A percentile compares a stretch with the other conserved stretches of the same genome.
phyloP scores from a whole-genome alignment of 2,329 filamentous ascomycete species.

The Cryphonectria parasitica region DNA sequence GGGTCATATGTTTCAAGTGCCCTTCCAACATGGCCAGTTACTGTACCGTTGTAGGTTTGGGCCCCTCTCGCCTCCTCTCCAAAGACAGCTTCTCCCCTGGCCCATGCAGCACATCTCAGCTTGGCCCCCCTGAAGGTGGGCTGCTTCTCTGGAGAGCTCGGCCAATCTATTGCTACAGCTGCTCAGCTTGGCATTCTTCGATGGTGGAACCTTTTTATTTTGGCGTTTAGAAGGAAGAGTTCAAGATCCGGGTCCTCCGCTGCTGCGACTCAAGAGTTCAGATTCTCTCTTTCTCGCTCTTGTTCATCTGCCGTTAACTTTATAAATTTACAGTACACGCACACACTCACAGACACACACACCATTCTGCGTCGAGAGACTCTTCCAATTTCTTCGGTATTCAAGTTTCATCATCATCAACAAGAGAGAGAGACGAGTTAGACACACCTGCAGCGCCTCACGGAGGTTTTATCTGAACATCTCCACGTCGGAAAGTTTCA shows the following conservation, averaged over 20 bases:
- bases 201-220: constrained; percentile 1
- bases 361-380: not conserved
- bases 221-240: not conserved
- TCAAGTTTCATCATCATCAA: not conserved
- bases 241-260: not conserved
- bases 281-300: not conserved
- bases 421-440: not conserved
- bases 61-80: not conserved
- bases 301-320: not conserved
- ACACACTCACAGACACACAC: not conserved
- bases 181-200: constrained; percentile 9
- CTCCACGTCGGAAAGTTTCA: constrained; percentile 1
- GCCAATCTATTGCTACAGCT: not conserved
- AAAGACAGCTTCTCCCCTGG: not conserved
- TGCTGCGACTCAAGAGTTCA: no score
- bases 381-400: not conserved
- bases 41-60: not conserved
- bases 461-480: not conserved
- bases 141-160: not conserved
- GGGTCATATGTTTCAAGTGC: constrained; percentile 24
- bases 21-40: not conserved
- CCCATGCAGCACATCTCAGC: constrained; percentile 2
- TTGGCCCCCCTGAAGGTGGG: not conserved
- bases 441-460: constrained; percentile 15
- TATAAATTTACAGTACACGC: not conserved